A percentile compares a stretch with the other conserved stretches of the same genome.
Conservation (phyloP, 139 green algal species). For the Desmodesmus armatus region DNA sequence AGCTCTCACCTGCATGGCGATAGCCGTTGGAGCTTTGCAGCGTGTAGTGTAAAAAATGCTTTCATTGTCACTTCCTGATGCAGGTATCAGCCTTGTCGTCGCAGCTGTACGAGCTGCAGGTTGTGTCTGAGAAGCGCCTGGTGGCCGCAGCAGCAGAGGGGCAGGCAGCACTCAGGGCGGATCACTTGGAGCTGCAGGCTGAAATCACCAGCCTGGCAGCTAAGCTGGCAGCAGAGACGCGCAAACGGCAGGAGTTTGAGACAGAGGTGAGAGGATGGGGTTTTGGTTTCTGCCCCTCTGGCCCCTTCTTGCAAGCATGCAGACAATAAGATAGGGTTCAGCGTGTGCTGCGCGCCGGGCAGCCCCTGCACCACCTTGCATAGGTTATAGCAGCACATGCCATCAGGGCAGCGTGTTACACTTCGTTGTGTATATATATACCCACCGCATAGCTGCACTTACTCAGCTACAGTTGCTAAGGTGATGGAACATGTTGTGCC, state of each 20-base stretch:
- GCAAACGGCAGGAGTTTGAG: background rate
- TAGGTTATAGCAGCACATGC: background rate
- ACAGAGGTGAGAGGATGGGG: background rate
- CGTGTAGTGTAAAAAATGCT: background rate
- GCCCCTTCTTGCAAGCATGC: background rate
- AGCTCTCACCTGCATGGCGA: background rate
- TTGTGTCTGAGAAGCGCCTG: constrained; percentile 40
- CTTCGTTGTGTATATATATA: background rate
- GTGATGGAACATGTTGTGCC: background rate
- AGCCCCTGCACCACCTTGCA: background rate
- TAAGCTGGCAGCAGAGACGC: background rate
- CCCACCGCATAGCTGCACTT: background rate
- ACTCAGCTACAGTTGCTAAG: background rate
- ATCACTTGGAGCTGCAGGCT: background rate
- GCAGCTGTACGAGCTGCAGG: constrained; percentile 32
- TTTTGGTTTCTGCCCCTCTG: background rate
- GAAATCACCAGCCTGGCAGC: constrained; percentile 30
- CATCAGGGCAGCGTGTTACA: background rate
- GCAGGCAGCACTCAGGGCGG: background rate
- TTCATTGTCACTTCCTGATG: background rate
- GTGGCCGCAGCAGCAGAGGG: constrained; percentile 25
- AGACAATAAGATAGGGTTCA: background rate
- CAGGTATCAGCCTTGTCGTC: constrained; percentile 27
- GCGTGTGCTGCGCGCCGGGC: background rate
- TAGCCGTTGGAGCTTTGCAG: background rate